These are phyloP conservation scores for California macrophylla DNA, from an alignment of 441 rosid species.

Conservation along the genomic window DNA sequence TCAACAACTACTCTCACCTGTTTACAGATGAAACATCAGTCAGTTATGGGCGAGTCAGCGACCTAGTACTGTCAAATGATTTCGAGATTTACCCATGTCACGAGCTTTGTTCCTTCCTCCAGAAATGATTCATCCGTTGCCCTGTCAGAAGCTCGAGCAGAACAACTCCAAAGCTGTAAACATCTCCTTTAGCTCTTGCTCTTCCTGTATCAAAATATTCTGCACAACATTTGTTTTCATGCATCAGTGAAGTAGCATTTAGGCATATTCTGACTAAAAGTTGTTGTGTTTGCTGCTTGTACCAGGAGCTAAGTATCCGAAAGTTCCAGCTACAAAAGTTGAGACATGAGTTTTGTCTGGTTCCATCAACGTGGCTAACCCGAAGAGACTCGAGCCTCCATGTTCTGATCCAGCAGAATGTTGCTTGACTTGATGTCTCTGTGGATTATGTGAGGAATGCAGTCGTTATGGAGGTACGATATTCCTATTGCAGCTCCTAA, in stretches of 20 bases:
- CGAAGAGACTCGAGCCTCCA: constrained; percentile 82
- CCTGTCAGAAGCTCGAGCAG: constrained; percentile 69
- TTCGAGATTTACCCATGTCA: constrained; percentile 55
- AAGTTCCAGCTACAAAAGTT: constrained; percentile 70
- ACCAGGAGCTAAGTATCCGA: constrained; percentile 87
- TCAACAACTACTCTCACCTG: constrained; percentile 66
- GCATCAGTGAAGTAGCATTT: background rate
- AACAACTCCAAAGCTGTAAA: constrained; percentile 80
- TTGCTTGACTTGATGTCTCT: constrained; percentile 80
- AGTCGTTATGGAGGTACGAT: constrained; percentile 77
- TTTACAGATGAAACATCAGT: background rate
- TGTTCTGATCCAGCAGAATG: constrained; percentile 64
- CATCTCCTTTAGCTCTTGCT: constrained; percentile 75
- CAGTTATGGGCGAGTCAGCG: background rate
- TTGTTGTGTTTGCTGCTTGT: constrained; percentile 4
- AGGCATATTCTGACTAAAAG: background rate
- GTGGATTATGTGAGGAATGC: constrained; percentile 82
- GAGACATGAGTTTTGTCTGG: constrained; percentile 81
- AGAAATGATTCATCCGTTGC: constrained; percentile 60
- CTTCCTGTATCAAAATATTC: constrained; percentile 79
- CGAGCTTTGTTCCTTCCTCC: constrained; percentile 84
- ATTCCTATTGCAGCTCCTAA: constrained; percentile 83
- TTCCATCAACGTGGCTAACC: constrained; percentile 72
- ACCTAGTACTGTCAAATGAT: background rate
- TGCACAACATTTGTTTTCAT: constrained; percentile 20